A percentile compares a stretch with the other conserved stretches of the same genome.
These are phyloP conservation scores for Amylostereum chailletii DNA, from an alignment of 1,284 basidiomycete species.

Conservation along the genomic window DNA sequence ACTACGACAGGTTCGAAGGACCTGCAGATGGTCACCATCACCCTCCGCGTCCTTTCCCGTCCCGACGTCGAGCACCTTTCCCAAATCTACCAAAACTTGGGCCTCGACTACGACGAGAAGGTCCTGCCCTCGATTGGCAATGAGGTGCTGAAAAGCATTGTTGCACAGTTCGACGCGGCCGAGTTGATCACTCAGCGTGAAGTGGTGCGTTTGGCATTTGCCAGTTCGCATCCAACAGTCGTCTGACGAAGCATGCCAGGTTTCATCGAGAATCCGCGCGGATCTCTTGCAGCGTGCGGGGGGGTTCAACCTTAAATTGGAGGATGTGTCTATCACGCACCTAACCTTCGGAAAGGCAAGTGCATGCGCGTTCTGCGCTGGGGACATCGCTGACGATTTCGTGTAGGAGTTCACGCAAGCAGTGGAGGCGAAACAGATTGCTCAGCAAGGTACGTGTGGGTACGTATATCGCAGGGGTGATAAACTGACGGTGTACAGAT, in stretches of 20 bases:
- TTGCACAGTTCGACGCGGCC: conserved; percentile 97
- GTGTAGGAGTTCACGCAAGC: conserved; percentile 82
- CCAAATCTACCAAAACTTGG: conserved; percentile 92
- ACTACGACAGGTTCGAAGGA: conserved; percentile 96
- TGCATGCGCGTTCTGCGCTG: conserved; percentile 1
- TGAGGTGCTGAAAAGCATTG: conserved; percentile 96
- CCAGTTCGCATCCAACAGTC: background rate
- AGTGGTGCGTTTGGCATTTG: conserved; percentile 43
- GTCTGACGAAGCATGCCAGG: conserved; percentile 30
- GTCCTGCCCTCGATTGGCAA: conserved; percentile 93
- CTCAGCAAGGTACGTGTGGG: conserved; percentile 70
- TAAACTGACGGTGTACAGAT: conserved; percentile 37
- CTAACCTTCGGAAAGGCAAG: conserved; percentile 73
- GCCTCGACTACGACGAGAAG: conserved; percentile 95
- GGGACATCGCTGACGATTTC: conserved; percentile 20
- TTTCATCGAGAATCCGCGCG: conserved; percentile 89
- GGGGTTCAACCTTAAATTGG: conserved; percentile 94
- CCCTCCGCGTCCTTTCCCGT: conserved; percentile 90
- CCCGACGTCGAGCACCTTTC: conserved; percentile 86
- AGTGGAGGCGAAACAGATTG: conserved; percentile 97
- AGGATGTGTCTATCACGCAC: conserved; percentile 96
- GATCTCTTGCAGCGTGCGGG: conserved; percentile 90
- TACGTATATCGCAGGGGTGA: background rate
- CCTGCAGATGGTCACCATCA: conserved; percentile 96
- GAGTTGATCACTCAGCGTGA: conserved; percentile 90